Evolutionary conservation across 495 filamentous ascomycete species (phyloP), one percentile per base, ranked within the genome.

Genomic region (Cercophora newfieldiana): DNA sequence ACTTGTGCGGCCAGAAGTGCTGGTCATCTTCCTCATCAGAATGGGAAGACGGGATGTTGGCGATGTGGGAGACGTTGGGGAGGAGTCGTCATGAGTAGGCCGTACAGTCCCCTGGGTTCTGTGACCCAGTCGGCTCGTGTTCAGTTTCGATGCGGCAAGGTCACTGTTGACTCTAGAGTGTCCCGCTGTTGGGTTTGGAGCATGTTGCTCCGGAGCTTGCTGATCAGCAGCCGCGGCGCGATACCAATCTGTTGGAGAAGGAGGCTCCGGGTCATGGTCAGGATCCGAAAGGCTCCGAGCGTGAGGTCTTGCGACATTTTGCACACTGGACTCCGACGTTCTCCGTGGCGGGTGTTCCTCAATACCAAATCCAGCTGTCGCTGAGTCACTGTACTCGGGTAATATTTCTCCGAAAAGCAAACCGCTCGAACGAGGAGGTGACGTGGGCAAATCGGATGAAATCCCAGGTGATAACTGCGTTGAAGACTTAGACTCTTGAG

Each of bases 221-320:
- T 73, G 71, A 63, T 57, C 75, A 57, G 68, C 68, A 37, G 67
- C 72, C 59, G 69, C 72, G 6, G 69, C 75, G 37, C 81, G 83
- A 64, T 86, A 85, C 83, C 83, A 85, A 56, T 82, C 82, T 7
- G 79, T 84, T 28, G 83, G 81, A 12, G 83, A 85, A 47, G 80
- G 72, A 6, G 83, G 82, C 63, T 84, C 81, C 44, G 74, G 69
- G n/a, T 78, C 71, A 59, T 69, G 56, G 58, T 81, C 78, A n/a
- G 78, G 72, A 65, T 82, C 75, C 14, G 81, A 83, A 47, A 77
- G 71, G 62, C 77, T 79, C 53, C 81, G 72, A 49, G 77, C 77
- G 51, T 80, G 81, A 47, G 69, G 56, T 37, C 71, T 72, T 14
- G 65, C 67, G 21, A 69, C 60, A 49, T 74, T 73, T 19, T 76